Base-by-base conservation (phyloP, 441 rosid species). In the Erysimum cheiri region DNA sequence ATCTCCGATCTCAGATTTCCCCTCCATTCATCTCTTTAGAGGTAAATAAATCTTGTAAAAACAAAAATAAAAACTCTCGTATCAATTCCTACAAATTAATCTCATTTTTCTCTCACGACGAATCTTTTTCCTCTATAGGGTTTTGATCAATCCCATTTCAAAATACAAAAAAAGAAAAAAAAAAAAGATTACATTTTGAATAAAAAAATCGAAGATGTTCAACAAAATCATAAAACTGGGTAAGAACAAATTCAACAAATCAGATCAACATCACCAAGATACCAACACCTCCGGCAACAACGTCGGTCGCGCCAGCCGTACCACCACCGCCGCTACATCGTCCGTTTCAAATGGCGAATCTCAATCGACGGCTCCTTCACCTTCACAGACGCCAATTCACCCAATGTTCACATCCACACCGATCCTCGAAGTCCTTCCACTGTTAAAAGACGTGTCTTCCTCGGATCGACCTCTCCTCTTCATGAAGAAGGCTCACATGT, bases 161-260 rank as follows among this genome's bases (percentile, higher is more conserved):
- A n/a, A n/a, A n/a, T n/a, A 10, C 24, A 26, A 41, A 24, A 7
- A 14, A 14, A 14, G 24, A 2, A 47, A 8, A 49, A 71, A 2
- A 55, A 8, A 41, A 67, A 70, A 64, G 24, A 3, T 54, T 17
- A 28, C 57, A 44, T 57, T 57, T 50, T 63, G 54, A 59, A 24
- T 19, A 19, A 19, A 19, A 29, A 48, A 49, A 62, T 24, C 46
- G 13, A 78, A 78, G 24, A 81, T 84, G 87, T 81, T 84, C 44
- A 81, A 80, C 79, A 81, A 74, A 57, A 73, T 84, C 56, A 79
- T 79, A 10, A 84, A 83, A 31, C 62, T 80, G 48, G 85, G 83
- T 13, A 82, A 80, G 48, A 81, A 55, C 31, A 84, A 81, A 73
- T 79, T 83, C 75, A 77, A 69, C 76, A 84, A 84, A 78, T 76